Conservation (phyloP, 2,329 filamentous ascomycete genomes). For the Cytospora leucostoma region DNA sequence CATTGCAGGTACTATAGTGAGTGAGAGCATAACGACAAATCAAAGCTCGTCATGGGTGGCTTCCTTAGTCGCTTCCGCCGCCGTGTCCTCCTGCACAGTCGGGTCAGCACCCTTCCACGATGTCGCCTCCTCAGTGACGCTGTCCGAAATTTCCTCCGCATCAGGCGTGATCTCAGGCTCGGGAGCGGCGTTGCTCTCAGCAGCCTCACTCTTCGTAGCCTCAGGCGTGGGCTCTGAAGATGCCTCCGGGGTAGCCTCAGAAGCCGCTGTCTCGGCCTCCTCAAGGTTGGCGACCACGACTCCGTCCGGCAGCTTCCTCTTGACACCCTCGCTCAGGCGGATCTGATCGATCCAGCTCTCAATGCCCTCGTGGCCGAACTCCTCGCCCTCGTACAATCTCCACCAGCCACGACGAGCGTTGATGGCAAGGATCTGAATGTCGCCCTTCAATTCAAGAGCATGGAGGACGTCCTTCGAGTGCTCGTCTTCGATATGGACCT, state of each 20-base stretch:
- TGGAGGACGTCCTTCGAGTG: constrained; percentile 56
- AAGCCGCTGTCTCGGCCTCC: constrained; percentile 31
- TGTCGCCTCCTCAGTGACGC: constrained; percentile 30
- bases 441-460: constrained; percentile 60
- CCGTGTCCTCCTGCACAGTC: constrained; percentile 24
- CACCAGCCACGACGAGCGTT: constrained; percentile 89
- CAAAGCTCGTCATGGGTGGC: constrained; percentile 25
- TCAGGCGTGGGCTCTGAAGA: constrained; percentile 38
- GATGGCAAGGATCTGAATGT: constrained; percentile 75
- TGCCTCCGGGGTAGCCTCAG: constrained; percentile 26
- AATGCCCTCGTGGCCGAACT: constrained; percentile 62
- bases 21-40: not conserved
- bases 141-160: constrained; percentile 24
- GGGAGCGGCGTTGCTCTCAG: constrained; percentile 33
- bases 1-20: constrained; percentile 9
- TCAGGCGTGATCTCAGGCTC: constrained; percentile 29
- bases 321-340: constrained; percentile 81
- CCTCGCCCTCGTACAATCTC: constrained; percentile 65
- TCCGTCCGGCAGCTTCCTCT: constrained; percentile 70
- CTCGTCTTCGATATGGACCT: constrained; percentile 65
- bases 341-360: constrained; percentile 92
- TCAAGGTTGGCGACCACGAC: constrained; percentile 47
- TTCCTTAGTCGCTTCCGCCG: constrained; percentile 22
- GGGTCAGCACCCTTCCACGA: constrained; percentile 38
- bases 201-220: constrained; percentile 27